phyloP scores from a whole-genome alignment of 129 eudicot genomes.

The Pulicaria dysenterica region DNA sequence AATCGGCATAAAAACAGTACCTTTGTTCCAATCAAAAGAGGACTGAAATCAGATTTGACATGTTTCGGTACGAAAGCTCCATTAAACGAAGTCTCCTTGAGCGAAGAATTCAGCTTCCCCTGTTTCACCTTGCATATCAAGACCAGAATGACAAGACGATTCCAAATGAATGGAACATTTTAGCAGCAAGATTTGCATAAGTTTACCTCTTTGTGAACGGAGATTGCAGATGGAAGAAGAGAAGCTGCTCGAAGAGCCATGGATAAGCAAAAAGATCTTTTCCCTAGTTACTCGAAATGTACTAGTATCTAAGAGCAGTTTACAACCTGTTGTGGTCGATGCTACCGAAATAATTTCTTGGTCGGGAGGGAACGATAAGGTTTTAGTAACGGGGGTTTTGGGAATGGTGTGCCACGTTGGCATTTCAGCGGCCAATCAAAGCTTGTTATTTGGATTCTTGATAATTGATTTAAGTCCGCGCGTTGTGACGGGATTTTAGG shows the following conservation, averaged over 20 bases:
- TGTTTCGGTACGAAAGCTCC: constrained; percentile 52
- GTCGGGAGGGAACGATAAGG: constrained; percentile 50
- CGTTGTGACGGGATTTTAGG: too few species aligned
- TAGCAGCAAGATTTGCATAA: background rate
- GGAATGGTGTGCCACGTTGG: constrained; percentile 46
- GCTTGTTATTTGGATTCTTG: constrained; percentile 50
- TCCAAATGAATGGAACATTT: background rate
- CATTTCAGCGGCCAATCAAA: constrained; percentile 49
- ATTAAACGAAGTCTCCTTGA: constrained; percentile 55
- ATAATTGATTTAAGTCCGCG: too few species aligned
- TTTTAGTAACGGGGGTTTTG: constrained; percentile 35
- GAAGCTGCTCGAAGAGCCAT: constrained; percentile 93
- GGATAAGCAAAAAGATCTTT: background rate
- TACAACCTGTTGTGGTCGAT: background rate
- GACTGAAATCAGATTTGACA: constrained; percentile 56
- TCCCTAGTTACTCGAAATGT: background rate
- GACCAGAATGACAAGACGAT: background rate
- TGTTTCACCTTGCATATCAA: constrained; percentile 35
- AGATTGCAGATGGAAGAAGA: constrained; percentile 57
- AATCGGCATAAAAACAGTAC: constrained; percentile 31
- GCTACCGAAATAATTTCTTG: background rate
- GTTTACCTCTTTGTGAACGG: constrained; percentile 69
- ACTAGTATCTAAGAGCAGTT: background rate
- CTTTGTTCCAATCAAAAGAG: constrained; percentile 52
- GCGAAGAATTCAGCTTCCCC: constrained; percentile 51